Percentiles rank a stretch among this genome's conserved stretches.
Evolutionary conservation across 176 grass and related monocot species (phyloP).

Genomic region (Eragrostis nindensis): DNA sequence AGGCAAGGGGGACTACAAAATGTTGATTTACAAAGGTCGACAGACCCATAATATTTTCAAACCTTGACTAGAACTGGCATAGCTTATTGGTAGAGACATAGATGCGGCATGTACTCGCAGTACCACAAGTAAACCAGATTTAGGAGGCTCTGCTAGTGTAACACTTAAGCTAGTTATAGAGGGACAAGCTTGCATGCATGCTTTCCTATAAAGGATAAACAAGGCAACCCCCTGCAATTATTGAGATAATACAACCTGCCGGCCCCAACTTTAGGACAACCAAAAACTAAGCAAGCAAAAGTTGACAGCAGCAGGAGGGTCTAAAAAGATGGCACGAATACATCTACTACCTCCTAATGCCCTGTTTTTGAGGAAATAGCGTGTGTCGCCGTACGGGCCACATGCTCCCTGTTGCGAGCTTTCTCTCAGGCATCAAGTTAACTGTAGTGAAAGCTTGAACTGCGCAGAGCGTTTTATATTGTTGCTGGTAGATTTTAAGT

Average conservation of each 20-base stretch:
- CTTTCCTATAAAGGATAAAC: slow-evolving; percentile 46
- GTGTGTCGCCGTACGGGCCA: slow-evolving; percentile 26
- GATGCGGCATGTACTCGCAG: background rate
- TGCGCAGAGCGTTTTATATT: background rate
- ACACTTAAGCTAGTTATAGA: slow-evolving; percentile 13
- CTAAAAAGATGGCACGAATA: slow-evolving; percentile 45
- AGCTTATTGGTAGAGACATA: background rate
- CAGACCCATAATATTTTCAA: background rate
- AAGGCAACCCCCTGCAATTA: slow-evolving; percentile 54
- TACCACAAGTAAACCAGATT: background rate
- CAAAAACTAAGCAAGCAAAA: slow-evolving; percentile 26
- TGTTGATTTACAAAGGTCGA: background rate
- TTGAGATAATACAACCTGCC: slow-evolving; percentile 50
- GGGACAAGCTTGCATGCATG: slow-evolving; percentile 39
- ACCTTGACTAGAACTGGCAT: background rate
- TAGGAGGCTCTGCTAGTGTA: background rate
- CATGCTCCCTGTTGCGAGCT: background rate
- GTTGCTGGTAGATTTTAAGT: background rate
- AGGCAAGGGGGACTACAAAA: background rate
- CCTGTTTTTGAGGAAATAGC: background rate
- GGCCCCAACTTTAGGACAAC: slow-evolving; percentile 14
- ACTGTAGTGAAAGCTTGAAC: background rate
- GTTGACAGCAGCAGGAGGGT: background rate
- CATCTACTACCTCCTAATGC: background rate
- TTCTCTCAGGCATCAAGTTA: background rate